Evolutionary conservation across 805 yeast species (phyloP).

Genomic region (Phaffomyces thermotolerans): DNA sequence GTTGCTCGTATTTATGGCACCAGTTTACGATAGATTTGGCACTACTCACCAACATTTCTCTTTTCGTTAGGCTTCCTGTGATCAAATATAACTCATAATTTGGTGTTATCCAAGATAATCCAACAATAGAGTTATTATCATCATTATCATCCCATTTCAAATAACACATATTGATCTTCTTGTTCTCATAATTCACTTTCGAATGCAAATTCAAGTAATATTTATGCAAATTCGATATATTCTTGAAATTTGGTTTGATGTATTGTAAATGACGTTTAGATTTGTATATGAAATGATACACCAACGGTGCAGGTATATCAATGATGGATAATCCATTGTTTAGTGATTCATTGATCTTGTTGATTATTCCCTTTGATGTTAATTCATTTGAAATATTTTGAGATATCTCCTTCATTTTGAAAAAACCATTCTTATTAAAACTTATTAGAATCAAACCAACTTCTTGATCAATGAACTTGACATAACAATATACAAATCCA

Average conservation of each 20-base stretch:
- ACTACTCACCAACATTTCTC: constrained; percentile 50
- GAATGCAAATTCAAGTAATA: constrained; percentile 20
- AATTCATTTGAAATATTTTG: constrained; percentile 41
- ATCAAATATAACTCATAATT: constrained; percentile 56
- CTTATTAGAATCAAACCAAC: constrained; percentile 39
- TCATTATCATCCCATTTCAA: constrained; percentile 31
- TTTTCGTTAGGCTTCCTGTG: constrained; percentile 50
- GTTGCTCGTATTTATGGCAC: constrained; percentile 64
- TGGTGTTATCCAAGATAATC: constrained; percentile 50
- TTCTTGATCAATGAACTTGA: constrained; percentile 46
- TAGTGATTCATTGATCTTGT: constrained; percentile 30
- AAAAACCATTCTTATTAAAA: constrained; percentile 69
- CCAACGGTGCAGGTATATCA: constrained; percentile 47
- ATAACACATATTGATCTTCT: constrained; percentile 39
- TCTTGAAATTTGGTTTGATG: constrained; percentile 29
- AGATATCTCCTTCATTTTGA: constrained; percentile 59
- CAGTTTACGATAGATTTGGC: constrained; percentile 63
- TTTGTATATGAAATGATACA: constrained; percentile 79
- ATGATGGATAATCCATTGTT: constrained; percentile 36
- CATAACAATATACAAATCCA: constrained; percentile 82
- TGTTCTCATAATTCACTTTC: constrained; percentile 21
- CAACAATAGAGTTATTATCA: constrained; percentile 24
- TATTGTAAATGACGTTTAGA: constrained; percentile 62
- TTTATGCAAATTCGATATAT: constrained; percentile 13
- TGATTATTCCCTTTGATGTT: constrained; percentile 28